A percentile compares a stretch with the other conserved stretches of the same genome.
These are phyloP conservation scores for Fusarium tupiense DNA, from an alignment of 2,329 filamentous ascomycete genomes.

Conservation along the genomic window DNA sequence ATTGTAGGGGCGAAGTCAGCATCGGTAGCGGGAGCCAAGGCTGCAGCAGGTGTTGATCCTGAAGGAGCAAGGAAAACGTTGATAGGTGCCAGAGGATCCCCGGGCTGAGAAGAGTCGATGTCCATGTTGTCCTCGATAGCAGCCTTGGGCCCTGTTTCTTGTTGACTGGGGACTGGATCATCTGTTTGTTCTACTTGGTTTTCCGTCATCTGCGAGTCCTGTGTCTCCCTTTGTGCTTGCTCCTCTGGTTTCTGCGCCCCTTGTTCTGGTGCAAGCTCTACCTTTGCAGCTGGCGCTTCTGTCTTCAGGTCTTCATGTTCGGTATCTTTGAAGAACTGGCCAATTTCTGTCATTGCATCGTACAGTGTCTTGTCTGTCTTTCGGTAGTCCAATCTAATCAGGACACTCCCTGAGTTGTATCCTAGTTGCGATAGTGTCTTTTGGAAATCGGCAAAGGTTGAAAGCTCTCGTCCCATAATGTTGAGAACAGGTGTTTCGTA, in stretches of 20 bases:
- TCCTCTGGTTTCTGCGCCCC: constrained; percentile 12
- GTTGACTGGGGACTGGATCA: constrained; percentile 2
- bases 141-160: neutral
- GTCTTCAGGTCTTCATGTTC: constrained; percentile 41
- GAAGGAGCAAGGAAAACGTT: constrained; percentile 82
- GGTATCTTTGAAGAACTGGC: constrained; percentile 73
- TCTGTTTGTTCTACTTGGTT: constrained; percentile 7
- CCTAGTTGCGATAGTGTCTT: constrained; percentile 90
- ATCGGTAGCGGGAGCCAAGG: constrained; percentile 72
- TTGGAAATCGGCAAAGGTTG: constrained; percentile 82
- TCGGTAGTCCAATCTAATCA: constrained; percentile 81
- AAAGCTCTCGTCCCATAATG: constrained; percentile 82
- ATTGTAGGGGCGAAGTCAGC: constrained; percentile 81
- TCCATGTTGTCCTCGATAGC: constrained; percentile 30
- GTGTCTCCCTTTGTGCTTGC: constrained; percentile 9
- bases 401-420: constrained; percentile 82
- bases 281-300: constrained; percentile 1
- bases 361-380: constrained; percentile 81
- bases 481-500: constrained; percentile 90
- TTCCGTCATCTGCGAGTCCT: constrained; percentile 41
- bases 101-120: constrained; percentile 27
- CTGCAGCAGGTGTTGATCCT: constrained; percentile 78
- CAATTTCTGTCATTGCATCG: constrained; percentile 85
- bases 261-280: constrained; percentile 13
- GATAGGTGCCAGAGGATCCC: constrained; percentile 61